Evolutionary conservation across 1,139 yeast genomes (phyloP), one percentile per base, ranked within the genome.

Genomic region (Yamadazyma diospyri): DNA sequence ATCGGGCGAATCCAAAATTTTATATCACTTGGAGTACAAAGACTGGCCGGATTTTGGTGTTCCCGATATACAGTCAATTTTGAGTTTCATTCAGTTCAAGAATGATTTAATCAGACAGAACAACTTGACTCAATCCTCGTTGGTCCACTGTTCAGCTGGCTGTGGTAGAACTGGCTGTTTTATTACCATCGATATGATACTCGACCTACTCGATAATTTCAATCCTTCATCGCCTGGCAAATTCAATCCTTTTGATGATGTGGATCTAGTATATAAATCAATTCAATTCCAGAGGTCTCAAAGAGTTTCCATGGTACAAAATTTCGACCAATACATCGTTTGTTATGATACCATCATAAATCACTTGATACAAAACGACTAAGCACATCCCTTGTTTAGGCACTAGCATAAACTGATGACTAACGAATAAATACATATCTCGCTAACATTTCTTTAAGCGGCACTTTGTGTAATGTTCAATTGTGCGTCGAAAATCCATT

Each of bases 31-130:
- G 25, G 92, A 85, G 41, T 82, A 76, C 54, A 69, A 72, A 7
- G 69, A 72, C 23, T 87, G 95, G 96, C 84, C 94, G 1, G 96
- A 86, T 57, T 74, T 83, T 37, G 92, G 92, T 6, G 72, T 78
- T 1, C 84, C 89, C 1, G 65, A 69, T 7, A 69, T 75, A 16
- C 55, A 59, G 2, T 77, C 78, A 25, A 57, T 85, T 15, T 45
- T 83, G 11, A 64, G 70, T 3, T 59, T 84, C 31, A 70, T 78
- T 27, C 49, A 62, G 2, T 54, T 72, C 31, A 83, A 82, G 48
- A 64, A 71, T 39, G 39, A 55, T 15, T 45, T 75, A 21, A 43
- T 53, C 41, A 17, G 38, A 38, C 14, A 43, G 40, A 30, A 50
- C 10, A 28, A 43, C 20, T 39, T 53, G 38, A 48, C 49, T 17